These are phyloP conservation scores for Fusarium sp. DNA, from an alignment of 2,329 filamentous ascomycete species.

Conservation along the genomic window DNA sequence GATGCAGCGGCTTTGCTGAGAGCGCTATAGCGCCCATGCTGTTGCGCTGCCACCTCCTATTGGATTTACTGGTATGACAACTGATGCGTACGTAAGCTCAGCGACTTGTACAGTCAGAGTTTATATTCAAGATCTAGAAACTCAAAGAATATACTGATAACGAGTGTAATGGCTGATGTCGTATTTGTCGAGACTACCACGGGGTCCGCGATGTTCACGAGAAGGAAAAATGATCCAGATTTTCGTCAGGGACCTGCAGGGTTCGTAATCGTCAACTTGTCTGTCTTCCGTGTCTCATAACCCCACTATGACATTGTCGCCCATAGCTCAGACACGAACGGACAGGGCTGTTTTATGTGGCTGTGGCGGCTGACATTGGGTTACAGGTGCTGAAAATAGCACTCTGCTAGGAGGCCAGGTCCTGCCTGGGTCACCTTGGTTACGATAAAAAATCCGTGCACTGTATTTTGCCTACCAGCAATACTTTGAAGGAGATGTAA, in stretches of 20 bases:
- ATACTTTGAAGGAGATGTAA: not conserved
- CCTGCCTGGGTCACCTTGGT: not conserved
- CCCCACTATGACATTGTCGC: conserved; percentile 8
- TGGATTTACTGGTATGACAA: conserved; percentile 18
- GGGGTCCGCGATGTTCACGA: not conserved
- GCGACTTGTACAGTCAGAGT: not conserved
- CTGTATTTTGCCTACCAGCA: not conserved
- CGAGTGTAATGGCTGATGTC: not conserved
- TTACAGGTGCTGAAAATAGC: conserved; percentile 39
- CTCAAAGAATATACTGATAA: not conserved
- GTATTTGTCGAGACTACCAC: not conserved
- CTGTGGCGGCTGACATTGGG: conserved; percentile 40
- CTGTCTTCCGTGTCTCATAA: conserved; percentile 1
- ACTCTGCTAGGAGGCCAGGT: not conserved
- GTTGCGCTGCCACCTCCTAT: conserved; percentile 37
- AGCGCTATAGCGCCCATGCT: conserved; percentile 36
- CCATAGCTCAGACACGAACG: not conserved
- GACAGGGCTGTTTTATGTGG: conserved; percentile 27
- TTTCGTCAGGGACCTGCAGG: conserved; percentile 22
- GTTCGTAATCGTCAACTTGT: conserved; percentile 12
- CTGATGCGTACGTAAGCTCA: conserved; percentile 28
- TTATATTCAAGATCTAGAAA: not conserved
- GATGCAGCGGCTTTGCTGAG: conserved; percentile 25
- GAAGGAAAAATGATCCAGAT: not conserved
- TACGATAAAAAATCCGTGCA: not conserved